Conservation (phyloP, 1,284 basidiomycete species). For the Inonotus obliquus region DNA sequence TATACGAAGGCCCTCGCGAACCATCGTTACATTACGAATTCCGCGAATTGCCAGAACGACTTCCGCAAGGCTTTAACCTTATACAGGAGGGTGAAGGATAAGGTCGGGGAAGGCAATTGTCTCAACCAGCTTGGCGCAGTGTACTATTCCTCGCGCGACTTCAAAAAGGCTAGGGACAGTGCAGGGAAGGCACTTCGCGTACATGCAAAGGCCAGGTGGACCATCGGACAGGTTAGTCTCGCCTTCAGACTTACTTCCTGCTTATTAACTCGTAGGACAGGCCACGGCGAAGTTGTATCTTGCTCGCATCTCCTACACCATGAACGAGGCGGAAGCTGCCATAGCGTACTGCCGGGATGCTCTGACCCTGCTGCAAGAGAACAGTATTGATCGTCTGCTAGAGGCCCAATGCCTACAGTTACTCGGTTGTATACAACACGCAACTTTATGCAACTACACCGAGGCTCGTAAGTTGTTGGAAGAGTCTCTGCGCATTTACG, state of each 20-base stretch:
- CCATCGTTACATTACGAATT: not conserved
- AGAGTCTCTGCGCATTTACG: not conserved
- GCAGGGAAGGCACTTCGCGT: not conserved
- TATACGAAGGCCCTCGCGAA: not conserved
- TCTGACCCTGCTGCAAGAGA: not conserved
- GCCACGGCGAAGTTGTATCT: not conserved
- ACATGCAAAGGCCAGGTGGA: not conserved
- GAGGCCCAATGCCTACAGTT: conserved; percentile 1
- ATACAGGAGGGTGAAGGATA: conserved; percentile 1
- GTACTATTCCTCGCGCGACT: not conserved
- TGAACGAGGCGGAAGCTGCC: not conserved
- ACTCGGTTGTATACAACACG: not conserved
- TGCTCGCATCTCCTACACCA: not conserved
- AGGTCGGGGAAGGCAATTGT: conserved; percentile 2
- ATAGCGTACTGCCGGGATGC: not conserved
- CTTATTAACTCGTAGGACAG: not conserved
- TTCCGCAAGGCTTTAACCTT: not conserved
- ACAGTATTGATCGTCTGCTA: not conserved
- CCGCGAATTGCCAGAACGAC: not conserved
- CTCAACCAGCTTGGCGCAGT: not conserved
- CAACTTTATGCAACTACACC: not conserved
- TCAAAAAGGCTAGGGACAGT: not conserved
- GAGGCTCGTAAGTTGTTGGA: not conserved
- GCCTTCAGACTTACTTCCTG: not conserved
- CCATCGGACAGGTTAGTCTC: not conserved